phyloP scores from a whole-genome alignment of 1,139 yeast species.

The Candida mesenterica region DNA sequence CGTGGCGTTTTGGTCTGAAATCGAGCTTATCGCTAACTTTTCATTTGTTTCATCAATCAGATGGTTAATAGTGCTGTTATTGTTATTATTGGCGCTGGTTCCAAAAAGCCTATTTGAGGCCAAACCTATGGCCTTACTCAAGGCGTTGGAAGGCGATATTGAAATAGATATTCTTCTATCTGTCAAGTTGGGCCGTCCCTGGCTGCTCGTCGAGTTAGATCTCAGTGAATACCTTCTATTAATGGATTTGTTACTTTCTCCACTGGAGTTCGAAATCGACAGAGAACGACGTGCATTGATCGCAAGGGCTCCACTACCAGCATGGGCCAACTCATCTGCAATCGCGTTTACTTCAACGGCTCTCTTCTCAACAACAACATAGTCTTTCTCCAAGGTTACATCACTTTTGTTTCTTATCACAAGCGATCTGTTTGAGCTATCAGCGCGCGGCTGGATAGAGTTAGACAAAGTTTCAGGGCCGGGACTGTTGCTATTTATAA shows the following conservation, averaged over 20 bases:
- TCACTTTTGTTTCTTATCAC: conserved; percentile 35
- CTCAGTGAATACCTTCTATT: conserved; percentile 34
- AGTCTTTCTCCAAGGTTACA: conserved; percentile 67
- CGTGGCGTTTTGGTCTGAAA: conserved; percentile 8
- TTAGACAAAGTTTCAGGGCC: conserved; percentile 32
- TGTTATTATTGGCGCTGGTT: conserved; percentile 4
- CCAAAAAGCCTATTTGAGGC: conserved; percentile 91
- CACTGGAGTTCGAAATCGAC: conserved; percentile 15
- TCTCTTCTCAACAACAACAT: conserved; percentile 91
- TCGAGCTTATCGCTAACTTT: conserved; percentile 1
- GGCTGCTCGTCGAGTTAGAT: conserved; percentile 31
- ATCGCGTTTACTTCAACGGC: conserved; percentile 94
- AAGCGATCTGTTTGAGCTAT: conserved; percentile 9
- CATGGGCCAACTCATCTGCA: conserved; percentile 84
- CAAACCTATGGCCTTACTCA: conserved; percentile 81
- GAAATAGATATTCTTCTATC: conserved; percentile 67
- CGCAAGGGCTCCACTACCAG: conserved; percentile 59
- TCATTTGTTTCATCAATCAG: conserved; percentile 18
- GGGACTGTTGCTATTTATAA: conserved; percentile 45
- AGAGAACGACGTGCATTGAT: conserved; percentile 26
- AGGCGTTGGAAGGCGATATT: conserved; percentile 84
- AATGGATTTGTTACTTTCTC: conserved; percentile 12
- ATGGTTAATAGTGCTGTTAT: conserved; percentile 8
- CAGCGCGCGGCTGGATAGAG: conserved; percentile 21
- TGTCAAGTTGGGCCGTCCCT: conserved; percentile 48